phyloP scores from a whole-genome alignment of 2,329 filamentous ascomycete species.

The Trichoderma asperellum region DNA sequence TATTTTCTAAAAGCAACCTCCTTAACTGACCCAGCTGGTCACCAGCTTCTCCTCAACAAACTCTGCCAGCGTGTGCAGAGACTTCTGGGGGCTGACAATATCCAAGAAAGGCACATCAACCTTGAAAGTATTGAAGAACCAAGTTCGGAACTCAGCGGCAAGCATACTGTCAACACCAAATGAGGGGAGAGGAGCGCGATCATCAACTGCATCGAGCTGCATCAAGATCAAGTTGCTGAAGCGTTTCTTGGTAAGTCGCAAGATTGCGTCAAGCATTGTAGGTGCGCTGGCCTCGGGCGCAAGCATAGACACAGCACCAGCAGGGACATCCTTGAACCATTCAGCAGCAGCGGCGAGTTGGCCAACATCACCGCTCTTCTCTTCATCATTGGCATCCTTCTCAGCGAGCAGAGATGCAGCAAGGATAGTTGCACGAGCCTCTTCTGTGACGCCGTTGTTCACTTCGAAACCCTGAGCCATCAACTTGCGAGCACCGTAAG shows the following conservation, averaged over 20 bases:
- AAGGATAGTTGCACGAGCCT: conserved; percentile 33
- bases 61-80: conserved; percentile 26
- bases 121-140: conserved; percentile 41
- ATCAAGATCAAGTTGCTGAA: conserved; percentile 36
- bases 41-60: conserved; percentile 14
- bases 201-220: conserved; percentile 36
- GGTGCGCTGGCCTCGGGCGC: conserved; percentile 20
- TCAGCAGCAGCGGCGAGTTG: conserved; percentile 10
- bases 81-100: conserved; percentile 19
- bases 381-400: conserved; percentile 13
- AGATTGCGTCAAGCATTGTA: conserved; percentile 23
- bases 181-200: conserved; percentile 34
- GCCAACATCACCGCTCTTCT: conserved; percentile 17
- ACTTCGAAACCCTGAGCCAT: conserved; percentile 32
- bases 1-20: background rate
- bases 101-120: conserved; percentile 38
- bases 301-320: conserved; percentile 2
- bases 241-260: conserved; percentile 25
- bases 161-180: conserved; percentile 50
- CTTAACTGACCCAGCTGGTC: conserved; percentile 3
- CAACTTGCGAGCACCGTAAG: conserved; percentile 31
- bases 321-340: conserved; percentile 6
- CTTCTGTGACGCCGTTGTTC: conserved; percentile 28
- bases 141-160: conserved; percentile 45
- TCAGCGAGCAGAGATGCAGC: conserved; percentile 21